Percentiles rank a stretch among this genome's conserved stretches.
These are phyloP conservation scores for Sisymbrium irio DNA, from an alignment of 345 rosid genomes.

Conservation along the genomic window DNA sequence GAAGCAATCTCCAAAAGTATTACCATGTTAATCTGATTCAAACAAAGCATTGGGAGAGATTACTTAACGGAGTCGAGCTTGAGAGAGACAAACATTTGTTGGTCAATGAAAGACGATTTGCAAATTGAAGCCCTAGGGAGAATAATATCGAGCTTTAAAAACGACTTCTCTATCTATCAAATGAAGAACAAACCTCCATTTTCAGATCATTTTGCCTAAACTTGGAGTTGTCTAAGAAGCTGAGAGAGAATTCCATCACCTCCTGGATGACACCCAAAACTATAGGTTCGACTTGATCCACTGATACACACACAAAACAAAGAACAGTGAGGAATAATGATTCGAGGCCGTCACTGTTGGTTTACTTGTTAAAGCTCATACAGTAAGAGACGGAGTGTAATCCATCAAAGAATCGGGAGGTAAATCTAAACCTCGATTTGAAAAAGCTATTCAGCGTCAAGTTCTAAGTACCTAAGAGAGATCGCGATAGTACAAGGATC, in stretches of 20 bases:
- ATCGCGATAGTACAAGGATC: conserved; percentile 60
- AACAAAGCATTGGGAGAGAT: conserved; percentile 24
- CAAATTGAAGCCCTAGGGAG: not conserved
- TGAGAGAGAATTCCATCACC: conserved; percentile 73
- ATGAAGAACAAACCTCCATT: conserved; percentile 54
- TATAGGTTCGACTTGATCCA: conserved; percentile 70
- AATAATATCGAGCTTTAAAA: not conserved
- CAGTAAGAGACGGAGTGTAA: conserved; percentile 8
- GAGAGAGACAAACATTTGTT: not conserved
- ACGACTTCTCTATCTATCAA: conserved; percentile 6
- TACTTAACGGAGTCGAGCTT: not conserved
- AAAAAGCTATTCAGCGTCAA: conserved; percentile 3
- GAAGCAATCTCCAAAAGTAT: conserved; percentile 70
- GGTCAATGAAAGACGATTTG: not conserved
- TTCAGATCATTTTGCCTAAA: conserved; percentile 48
- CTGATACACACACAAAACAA: conserved; percentile 38
- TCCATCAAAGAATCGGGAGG: not conserved
- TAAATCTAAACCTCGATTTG: conserved; percentile 1
- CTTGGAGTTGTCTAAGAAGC: conserved; percentile 68
- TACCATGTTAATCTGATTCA: conserved; percentile 53
- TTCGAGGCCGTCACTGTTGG: not conserved
- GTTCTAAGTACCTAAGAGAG: conserved; percentile 51
- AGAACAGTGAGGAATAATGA: conserved; percentile 1
- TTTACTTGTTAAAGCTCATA: conserved; percentile 5
- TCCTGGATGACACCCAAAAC: conserved; percentile 63